Percentiles rank a stretch among this genome's conserved stretches.
Evolutionary conservation across 805 yeast genomes (phyloP).

Genomic region (Candida morakotiae): DNA sequence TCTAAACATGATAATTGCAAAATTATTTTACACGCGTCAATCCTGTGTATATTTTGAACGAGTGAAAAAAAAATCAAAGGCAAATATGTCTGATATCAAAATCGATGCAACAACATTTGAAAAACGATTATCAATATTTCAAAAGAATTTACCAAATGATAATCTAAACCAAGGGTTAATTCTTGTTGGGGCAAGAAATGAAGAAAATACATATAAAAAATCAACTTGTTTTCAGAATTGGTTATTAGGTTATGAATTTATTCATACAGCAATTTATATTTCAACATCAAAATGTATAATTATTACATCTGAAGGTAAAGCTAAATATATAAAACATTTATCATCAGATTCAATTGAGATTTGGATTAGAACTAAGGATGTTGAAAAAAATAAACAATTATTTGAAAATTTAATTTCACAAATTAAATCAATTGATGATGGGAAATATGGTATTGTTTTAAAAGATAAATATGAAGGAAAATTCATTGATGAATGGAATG

Average conservation of each 20-base stretch:
- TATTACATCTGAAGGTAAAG: slow-evolving; percentile 80
- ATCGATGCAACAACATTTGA: slow-evolving; percentile 52
- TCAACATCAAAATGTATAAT: slow-evolving; percentile 56
- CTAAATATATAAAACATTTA: slow-evolving; percentile 68
- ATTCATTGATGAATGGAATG: slow-evolving; percentile 77
- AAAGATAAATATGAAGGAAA: slow-evolving; percentile 83
- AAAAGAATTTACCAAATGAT: slow-evolving; percentile 24
- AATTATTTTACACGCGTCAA: neutral
- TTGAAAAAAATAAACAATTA: slow-evolving; percentile 64
- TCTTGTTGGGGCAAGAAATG: slow-evolving; percentile 81
- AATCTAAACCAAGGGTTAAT: slow-evolving; percentile 40
- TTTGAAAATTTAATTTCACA: slow-evolving; percentile 55
- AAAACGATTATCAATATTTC: slow-evolving; percentile 44
- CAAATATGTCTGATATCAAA: slow-evolving; percentile 52
- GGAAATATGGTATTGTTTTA: slow-evolving; percentile 54
- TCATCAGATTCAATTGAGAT: slow-evolving; percentile 41
- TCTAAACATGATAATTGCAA: slow-evolving; percentile 50
- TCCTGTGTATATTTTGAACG: no score
- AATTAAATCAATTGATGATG: slow-evolving; percentile 37
- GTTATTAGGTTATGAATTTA: slow-evolving; percentile 92
- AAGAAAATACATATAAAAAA: slow-evolving; percentile 85
- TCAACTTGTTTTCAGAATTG: slow-evolving; percentile 84
- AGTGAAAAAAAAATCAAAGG: slow-evolving; percentile 1
- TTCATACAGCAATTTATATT: slow-evolving; percentile 77
- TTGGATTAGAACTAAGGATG: slow-evolving; percentile 78